Evolutionary conservation across 306 rosid genomes (phyloP), one percentile per base, ranked within the genome.

Genomic region (Castanopsis chinensis): DNA sequence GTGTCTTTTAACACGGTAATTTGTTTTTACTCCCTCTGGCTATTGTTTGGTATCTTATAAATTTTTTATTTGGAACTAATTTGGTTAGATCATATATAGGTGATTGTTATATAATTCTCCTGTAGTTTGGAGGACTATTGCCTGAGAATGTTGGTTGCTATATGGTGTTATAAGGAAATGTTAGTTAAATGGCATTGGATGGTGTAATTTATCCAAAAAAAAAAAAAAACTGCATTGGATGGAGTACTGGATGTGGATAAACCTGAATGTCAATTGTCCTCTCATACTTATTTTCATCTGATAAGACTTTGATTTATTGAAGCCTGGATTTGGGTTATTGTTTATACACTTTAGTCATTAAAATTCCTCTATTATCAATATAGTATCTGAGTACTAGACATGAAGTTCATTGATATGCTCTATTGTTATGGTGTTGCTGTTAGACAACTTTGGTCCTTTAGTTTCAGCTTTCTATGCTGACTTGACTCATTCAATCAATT

Each of bases 1-100:
- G 90, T 88, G 63, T 88, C 94, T 73, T 90, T 85, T 80, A 92
- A 90, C 82, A 88, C 80, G 83, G 99, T 95, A 92, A 84, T 86
- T 85, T 76, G 27, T 27, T 60, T 57, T n/a, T 69, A 14, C 71
- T 75, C 77, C 82, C 52, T 55, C 80, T 80, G 60, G 53, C 70
- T 61, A 54, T 83, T 79, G 57, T 45, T 88, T 53, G 54, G 32
- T 81, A 52, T 15, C 23, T 54, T 81, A 61, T 37, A 33, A 78
- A 56, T 32, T 68, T 68, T 49, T 60, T 33, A 35, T 67, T 41
- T 14, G 45, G 28, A 69, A 21, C 65, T 53, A 5, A 35, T 27
- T 20, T 25, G 28, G 33, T 69, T 67, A 43, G 53, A 7, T 37
- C 49, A 27, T 41, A 4, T 68, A 65, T 67, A 13, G 35, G 35